Evolutionary conservation across 2,329 filamentous ascomycete species (phyloP), one percentile per base, ranked within the genome.

Genomic region (Calonectria hawksworthii): DNA sequence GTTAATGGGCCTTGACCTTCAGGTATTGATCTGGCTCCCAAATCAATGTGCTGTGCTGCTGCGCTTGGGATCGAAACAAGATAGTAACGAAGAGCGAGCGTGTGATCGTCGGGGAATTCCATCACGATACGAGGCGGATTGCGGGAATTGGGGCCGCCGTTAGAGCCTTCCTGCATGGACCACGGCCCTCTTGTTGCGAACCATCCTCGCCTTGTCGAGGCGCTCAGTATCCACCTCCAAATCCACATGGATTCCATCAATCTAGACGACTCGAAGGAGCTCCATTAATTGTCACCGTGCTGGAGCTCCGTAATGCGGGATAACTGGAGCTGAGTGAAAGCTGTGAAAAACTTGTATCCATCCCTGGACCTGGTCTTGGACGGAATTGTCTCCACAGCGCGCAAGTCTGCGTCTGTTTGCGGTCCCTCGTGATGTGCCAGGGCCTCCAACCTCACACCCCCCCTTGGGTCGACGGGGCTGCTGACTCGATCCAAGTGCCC

Each of bases 371-470:
- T 69, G 65, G 50, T 69, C 59, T 47, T 50, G 47, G 38, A 51
- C 32, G 66, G 72, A 75, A 72, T 64, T 68, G 73, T 74, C 69
- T 54, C 70, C 63, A 75, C 74, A 78, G 74, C 78, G 75, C 79
- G 75, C 74, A 80, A 66, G 70, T 72, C 68, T 78, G 76, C 73
- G 78, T 79, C 63, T 77, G 70, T 73, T 77, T 79, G 76, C 68
- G 69, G 67, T 66, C 68, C 75, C 79, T 79, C 79, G 79, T 80
- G 79, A 80, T 79, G 74, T 75, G 78, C 76, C 65, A 71, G 64
- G 71, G 72, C 69, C 76, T 78, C 76, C 70, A 28, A 64, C 54
- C 13, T 50, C 75, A 70, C 77, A 32, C 77, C 75, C 78, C 72
- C 71, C 74, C 51, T 59, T 77, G 72, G 52, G 59, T 56, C 21